These are phyloP conservation scores for Sequoiadendron giganteum DNA, from an alignment of 75 land plant genomes.

Conservation along the genomic window DNA sequence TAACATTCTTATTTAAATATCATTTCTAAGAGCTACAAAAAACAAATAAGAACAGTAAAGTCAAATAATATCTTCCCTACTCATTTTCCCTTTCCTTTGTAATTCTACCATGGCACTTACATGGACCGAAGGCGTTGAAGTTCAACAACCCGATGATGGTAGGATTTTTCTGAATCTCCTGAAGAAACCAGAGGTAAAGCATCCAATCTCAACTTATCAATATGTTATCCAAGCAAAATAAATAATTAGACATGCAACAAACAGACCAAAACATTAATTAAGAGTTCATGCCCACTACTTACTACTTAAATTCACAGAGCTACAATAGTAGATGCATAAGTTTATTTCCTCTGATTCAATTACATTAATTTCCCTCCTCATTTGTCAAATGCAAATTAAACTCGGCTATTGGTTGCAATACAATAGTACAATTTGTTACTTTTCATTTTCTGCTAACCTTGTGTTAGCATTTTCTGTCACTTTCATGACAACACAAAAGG, in stretches of 20 bases:
- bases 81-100: neutral
- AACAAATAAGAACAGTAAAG: neutral
- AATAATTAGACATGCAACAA: neutral
- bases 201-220: neutral
- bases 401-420: neutral
- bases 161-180: conserved; percentile 83
- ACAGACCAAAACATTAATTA: neutral
- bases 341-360: neutral
- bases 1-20: neutral
- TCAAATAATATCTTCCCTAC: neutral
- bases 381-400: neutral
- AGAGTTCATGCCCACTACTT: neutral
- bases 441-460: neutral
- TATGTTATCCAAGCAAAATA: neutral
- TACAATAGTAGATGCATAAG: neutral
- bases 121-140: conserved; percentile 94
- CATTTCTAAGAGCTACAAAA: neutral
- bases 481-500: neutral
- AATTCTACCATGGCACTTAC: conserved; percentile 32
- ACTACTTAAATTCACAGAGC: neutral
- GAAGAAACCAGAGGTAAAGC: conserved; percentile 13
- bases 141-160: conserved; percentile 87
- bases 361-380: neutral
- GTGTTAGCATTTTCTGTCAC: neutral
- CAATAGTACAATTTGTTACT: neutral